Base-by-base conservation (phyloP, 805 yeast genomes). In the Maudiozyma saulgeensis region DNA sequence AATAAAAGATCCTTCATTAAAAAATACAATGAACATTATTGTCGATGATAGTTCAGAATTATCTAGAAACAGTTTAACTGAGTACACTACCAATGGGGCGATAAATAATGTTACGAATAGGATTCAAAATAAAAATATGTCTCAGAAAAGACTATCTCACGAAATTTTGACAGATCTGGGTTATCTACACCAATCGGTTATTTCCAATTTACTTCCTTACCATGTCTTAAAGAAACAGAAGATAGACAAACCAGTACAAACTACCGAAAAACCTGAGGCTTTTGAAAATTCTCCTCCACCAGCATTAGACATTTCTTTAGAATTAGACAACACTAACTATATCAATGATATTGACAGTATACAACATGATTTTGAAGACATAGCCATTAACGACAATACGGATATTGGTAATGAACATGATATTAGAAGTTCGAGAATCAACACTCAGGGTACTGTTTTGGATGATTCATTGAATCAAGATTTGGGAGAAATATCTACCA, bases 301-400 rank as follows among this genome's bases (percentile, higher is more conserved):
- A 35, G 38, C 38, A n/a, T 45, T 63, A 44, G 57, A 63, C 41
- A 52, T 57, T 2, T 57, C 67, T 1, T 44, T 64, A 32, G 61
- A 59, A n/a, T 46, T 63, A 26, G 60, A 49, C 16, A 57, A 57
- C 16, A 35, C 16, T 13, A 56, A 52, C 19, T 35, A 54, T 44
- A 37, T 57, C 42, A 49, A 26, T 41, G 49, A 23, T 23, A 8
- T n/a, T 21, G 44, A 46, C 18, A 8, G 6, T 9, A 18, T 31
- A 7, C 21, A 42, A 6, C 43, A 47, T 16, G 32, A 46, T 9
- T 37, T 48, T 31, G 49, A 41, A 37, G 56, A 51, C 16, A 18
- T 18, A 12, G 41, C 13, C 6, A 16, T 38, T 9, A 13, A 35
- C 15, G 38, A 35, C 15, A 35, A n/a, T 4, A 35, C 18, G 7